Evolutionary conservation across 1,139 yeast species (phyloP), one percentile per base, ranked within the genome.

Genomic region (Kurtzmaniella quercitrusa): DNA sequence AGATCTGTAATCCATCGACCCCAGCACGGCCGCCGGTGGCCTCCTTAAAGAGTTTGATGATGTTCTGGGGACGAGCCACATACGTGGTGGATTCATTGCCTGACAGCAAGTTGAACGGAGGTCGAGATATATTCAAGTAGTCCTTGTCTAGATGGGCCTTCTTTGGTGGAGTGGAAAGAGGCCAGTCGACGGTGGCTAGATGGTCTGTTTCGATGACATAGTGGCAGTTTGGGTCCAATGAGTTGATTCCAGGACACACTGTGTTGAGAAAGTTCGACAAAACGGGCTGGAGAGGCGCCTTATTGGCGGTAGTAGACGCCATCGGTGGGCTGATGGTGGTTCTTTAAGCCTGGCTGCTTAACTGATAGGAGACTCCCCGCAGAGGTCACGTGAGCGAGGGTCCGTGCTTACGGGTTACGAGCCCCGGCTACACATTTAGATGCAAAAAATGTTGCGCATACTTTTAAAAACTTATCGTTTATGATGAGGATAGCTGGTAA

Each of bases 1-100:
- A 85, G 27, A 79, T 68, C 39, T 79, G 81, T 51, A 77, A 69
- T 11, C 78, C 79, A 38, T 75, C 79, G 40, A 65, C 59, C 3
- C 64, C 66, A 29, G 65, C 63, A 6, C 60, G 54, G 43, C 67
- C 70, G 53, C 56, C 19, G 59, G 62, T 8, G 54, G 49, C 7
- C 50, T 46, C 52, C 44, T 58, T 46, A 50, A 72, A 71, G 31
- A 62, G 47, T 39, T 56, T 56, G 34, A 68, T 62, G n/a, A 72
- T 59, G 50, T 72, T 77, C 46, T 58, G 61, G 1, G 77, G 77
- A 31, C 70, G 51, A 7, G 75, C 65, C 3, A 72, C 74, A 46
- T 72, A 71, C 1, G 77, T 72, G 15, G 68, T 66, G 11, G 74
- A 66, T 46, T 72, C 77, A 33, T 62, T 60, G 5, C 60, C 52